These are phyloP conservation scores for Candida alai DNA, from an alignment of 805 yeast genomes.

Conservation along the genomic window DNA sequence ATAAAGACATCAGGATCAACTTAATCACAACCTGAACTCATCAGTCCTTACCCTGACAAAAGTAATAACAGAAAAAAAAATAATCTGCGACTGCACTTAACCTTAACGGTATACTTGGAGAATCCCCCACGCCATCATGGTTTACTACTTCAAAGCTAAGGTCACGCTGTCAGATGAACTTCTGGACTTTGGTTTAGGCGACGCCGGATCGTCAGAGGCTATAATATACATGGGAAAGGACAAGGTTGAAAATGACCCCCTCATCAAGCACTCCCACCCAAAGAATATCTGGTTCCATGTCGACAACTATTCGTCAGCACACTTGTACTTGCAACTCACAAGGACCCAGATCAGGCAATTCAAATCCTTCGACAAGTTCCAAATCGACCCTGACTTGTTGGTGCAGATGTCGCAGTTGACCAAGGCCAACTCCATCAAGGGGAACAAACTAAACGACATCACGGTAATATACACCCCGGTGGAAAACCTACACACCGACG, in stretches of 20 bases:
- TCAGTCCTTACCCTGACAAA: no score
- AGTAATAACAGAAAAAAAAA: no score
- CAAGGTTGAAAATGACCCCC: constrained; percentile 57
- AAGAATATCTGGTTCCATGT: constrained; percentile 80
- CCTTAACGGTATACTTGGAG: no score
- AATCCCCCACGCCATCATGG: no score
- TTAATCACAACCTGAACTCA: no score
- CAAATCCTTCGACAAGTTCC: constrained; percentile 35
- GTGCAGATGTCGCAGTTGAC: constrained; percentile 61
- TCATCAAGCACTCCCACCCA: constrained; percentile 58
- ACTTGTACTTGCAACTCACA: constrained; percentile 60
- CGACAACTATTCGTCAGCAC: constrained; percentile 73
- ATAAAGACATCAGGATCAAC: no score
- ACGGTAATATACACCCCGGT: constrained; percentile 73
- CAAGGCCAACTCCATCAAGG: constrained; percentile 73
- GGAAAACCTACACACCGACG: constrained; percentile 60
- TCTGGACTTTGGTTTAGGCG: constrained; percentile 12
- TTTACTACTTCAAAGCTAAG: constrained; percentile 25
- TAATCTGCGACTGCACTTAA: no score
- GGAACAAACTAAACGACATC: constrained; percentile 63
- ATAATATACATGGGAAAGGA: constrained; percentile 67
- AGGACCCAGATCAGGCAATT: constrained; percentile 40
- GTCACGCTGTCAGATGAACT: constrained; percentile 15
- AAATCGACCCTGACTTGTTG: constrained; percentile 42
- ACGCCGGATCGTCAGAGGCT: constrained; percentile 19